A percentile compares a stretch with the other conserved stretches of the same genome.
Evolutionary conservation across 1,139 yeast species (phyloP).

Genomic region (Blastobotrys capitulatus): DNA sequence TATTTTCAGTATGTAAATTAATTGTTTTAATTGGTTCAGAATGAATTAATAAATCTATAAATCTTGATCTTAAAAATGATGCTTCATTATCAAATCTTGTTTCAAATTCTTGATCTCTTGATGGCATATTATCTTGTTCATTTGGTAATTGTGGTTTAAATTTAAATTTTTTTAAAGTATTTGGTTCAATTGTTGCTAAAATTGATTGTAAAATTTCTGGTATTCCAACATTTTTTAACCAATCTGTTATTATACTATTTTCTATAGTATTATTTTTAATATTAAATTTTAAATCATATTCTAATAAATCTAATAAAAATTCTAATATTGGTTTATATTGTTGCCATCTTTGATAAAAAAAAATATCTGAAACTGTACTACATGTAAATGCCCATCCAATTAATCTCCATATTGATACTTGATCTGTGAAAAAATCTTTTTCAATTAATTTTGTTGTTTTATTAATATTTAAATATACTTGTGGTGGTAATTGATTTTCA

Average conservation of each 20-base stretch:
- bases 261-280: neutral
- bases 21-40: neutral
- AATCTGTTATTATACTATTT: neutral
- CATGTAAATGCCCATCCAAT: conserved; percentile 21
- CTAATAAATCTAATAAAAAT: conserved; percentile 15
- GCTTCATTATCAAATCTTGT: conserved; percentile 9
- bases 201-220: conserved; percentile 4
- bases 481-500: neutral
- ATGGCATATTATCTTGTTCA: conserved; percentile 2
- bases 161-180: neutral
- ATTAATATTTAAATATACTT: neutral
- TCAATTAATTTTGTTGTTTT: neutral
- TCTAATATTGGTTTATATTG: conserved; percentile 16
- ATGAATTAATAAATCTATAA: conserved; percentile 8
- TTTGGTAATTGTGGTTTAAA: neutral
- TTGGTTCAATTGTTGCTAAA: conserved; percentile 2
- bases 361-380: conserved; percentile 15
- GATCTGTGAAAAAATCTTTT: neutral
- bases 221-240: neutral
- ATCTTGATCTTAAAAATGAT: conserved; percentile 12
- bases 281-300: conserved; percentile 10
- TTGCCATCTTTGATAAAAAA: conserved; percentile 16
- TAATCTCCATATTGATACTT: conserved; percentile 14
- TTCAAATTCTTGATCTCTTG: neutral
- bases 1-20: neutral